Base-by-base conservation (phyloP, 345 rosid species). In the Noccaea bulbosa region DNA sequence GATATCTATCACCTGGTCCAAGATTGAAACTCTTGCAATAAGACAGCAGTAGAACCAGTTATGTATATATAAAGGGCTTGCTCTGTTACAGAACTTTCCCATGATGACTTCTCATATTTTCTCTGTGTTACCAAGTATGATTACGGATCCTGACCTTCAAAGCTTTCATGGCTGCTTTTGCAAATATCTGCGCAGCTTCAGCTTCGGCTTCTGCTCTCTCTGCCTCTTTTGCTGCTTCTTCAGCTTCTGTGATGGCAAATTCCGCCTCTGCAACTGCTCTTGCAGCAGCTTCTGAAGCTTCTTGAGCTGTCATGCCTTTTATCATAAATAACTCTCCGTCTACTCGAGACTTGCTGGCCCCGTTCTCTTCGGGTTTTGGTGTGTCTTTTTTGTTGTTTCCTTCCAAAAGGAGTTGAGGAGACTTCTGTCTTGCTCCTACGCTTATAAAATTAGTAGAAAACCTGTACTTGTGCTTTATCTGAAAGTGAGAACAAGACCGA, bases 171-270 rank as follows among this genome's bases (percentile, higher is more conserved):
- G 96, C 96, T 22, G 96, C 99, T 74, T 86, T 79, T 11, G 93
- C 90, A 74, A 87, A 86, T 59, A 89, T 78, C 67, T 85, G 88
- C 12, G 97, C 93, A 40, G 99, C 97, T 76, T 91, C 99, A 2
- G 99, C 99, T 86, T 89, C 96, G 5, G 93, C 97, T 81, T 94
- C 99, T 44, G 96, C 97, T 63, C 79, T 85, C 52, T 86, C 99
- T 45, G 99, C 99, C 78, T 89, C 90, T 84, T 88, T 86, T 69
- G 97, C 96, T 50, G 97, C 99, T 79, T 79, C 85, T 83, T 87
- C 97, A 78, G 99, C 99, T 80, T 89, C 99, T 39, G 95, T 85
- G 51, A 88, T 86, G 8, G 99, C 97, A 72, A 81, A 83, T 75
- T 94, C 99, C 33, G 99, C 99, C 77, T 89, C 97, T 70, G 93